Evolutionary conservation across 2,329 filamentous ascomycete species (phyloP).

Genomic region (Plenodomus lindquistii): DNA sequence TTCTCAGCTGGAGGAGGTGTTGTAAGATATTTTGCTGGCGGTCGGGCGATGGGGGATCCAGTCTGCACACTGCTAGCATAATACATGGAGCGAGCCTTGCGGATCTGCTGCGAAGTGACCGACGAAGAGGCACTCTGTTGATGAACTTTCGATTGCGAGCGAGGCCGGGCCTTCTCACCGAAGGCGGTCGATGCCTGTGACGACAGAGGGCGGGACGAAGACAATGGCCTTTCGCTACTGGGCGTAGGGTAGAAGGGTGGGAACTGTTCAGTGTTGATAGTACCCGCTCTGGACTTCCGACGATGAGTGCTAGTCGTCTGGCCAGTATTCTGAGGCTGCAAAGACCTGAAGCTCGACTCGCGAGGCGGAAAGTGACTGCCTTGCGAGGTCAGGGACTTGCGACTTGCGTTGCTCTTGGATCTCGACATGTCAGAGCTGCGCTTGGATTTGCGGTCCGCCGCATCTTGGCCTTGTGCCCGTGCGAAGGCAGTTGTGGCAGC

Average conservation of each 20-base stretch:
- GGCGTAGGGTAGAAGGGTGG: conserved; percentile 23
- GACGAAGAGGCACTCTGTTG: conserved; percentile 32
- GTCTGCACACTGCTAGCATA: conserved; percentile 45
- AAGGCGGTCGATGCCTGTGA: conserved; percentile 26
- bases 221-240: conserved; percentile 7
- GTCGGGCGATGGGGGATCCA: conserved; percentile 40
- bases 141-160: conserved; percentile 27
- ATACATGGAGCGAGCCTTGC: conserved; percentile 45
- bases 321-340: conserved; percentile 15
- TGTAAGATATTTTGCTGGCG: conserved; percentile 37
- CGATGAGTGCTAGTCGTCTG: conserved; percentile 13
- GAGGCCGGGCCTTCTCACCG: conserved; percentile 30
- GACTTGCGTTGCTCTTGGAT: conserved; percentile 41
- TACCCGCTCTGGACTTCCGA: conserved; percentile 9
- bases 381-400: conserved; percentile 36
- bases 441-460: conserved; percentile 14
- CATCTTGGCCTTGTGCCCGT: conserved; percentile 34
- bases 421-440: conserved; percentile 26
- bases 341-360: conserved; percentile 34
- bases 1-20: conserved; percentile 20
- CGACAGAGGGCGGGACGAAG: conserved; percentile 15
- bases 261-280: conserved; percentile 23
- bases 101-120: conserved; percentile 39
- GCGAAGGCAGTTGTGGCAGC: conserved; percentile 44
- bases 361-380: conserved; percentile 45